These are phyloP conservation scores for Fraxinus nigra DNA, from an alignment of 305 asterid species.

Conservation along the genomic window DNA sequence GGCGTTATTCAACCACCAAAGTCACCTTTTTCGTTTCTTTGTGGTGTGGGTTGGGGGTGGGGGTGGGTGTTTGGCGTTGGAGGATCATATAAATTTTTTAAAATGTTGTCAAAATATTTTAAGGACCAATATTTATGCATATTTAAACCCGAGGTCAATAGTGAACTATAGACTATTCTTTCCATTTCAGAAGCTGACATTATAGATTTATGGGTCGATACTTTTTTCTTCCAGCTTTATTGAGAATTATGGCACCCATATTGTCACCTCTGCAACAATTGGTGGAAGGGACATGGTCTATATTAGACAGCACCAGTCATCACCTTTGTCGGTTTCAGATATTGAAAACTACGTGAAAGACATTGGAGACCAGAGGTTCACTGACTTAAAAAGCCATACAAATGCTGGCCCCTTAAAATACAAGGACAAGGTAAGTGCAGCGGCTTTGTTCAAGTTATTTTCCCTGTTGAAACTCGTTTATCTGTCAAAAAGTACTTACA, in stretches of 20 bases:
- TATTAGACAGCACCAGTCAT: slow-evolving; percentile 82
- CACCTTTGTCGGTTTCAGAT: slow-evolving; percentile 70
- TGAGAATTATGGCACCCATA: slow-evolving; percentile 94
- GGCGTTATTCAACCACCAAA: not conserved
- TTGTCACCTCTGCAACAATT: slow-evolving; percentile 84
- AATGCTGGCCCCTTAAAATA: slow-evolving; percentile 75
- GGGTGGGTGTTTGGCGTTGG: not conserved
- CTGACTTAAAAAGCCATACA: slow-evolving; percentile 62
- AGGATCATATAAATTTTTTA: not conserved
- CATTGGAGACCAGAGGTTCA: slow-evolving; percentile 87
- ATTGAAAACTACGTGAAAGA: slow-evolving; percentile 84
- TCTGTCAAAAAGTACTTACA: not conserved
- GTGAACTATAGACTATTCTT: not conserved
- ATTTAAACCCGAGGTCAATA: not conserved
- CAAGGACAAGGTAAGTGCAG: slow-evolving; percentile 89
- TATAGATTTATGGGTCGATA: slow-evolving; percentile 23
- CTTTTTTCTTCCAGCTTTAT: slow-evolving; percentile 64
- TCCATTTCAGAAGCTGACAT: not conserved
- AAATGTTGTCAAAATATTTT: not conserved
- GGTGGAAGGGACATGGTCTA: slow-evolving; percentile 96
- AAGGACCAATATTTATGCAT: not conserved
- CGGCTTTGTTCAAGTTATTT: not conserved
- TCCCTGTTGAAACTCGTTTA: not conserved
- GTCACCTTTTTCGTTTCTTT: not conserved
- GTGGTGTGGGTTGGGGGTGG: not conserved